These are phyloP conservation scores for Suillus placidus DNA, from an alignment of 768 basidiomycete species.

Conservation along the genomic window DNA sequence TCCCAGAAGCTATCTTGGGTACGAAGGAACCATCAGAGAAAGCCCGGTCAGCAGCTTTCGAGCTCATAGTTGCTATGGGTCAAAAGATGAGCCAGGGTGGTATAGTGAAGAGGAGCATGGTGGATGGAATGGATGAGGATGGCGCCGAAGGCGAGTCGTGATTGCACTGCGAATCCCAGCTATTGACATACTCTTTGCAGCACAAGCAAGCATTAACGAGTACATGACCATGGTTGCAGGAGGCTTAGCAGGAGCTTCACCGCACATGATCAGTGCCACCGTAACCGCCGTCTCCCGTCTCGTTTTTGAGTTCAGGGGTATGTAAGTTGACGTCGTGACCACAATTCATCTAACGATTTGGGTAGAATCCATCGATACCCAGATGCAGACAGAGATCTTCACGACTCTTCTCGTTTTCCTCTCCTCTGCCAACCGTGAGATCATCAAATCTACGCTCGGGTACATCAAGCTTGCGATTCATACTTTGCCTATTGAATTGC, in stretches of 20 bases:
- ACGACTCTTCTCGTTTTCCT: constrained; percentile 89
- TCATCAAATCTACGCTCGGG: constrained; percentile 94
- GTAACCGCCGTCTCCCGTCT: constrained; percentile 92
- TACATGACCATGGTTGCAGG: constrained; percentile 97
- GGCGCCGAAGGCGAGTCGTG: constrained; percentile 42
- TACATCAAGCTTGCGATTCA: constrained; percentile 94
- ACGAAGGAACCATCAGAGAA: constrained; percentile 98
- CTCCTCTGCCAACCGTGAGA: constrained; percentile 93
- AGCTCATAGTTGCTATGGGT: constrained; percentile 89
- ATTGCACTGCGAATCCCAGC: constrained; percentile 9
- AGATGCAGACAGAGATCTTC: constrained; percentile 83
- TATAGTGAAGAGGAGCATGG: constrained; percentile 69
- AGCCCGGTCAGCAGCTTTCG: constrained; percentile 86
- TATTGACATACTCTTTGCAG: constrained; percentile 36
- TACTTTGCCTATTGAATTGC: constrained; percentile 68
- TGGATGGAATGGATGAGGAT: constrained; percentile 86
- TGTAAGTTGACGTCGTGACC: neutral
- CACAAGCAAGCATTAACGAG: constrained; percentile 80
- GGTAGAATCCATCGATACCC: constrained; percentile 65
- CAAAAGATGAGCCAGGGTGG: constrained; percentile 90
- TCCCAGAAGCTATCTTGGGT: constrained; percentile 92
- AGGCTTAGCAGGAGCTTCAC: constrained; percentile 88
- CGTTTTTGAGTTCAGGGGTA: constrained; percentile 95
- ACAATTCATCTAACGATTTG: neutral
- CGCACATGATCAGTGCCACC: constrained; percentile 98